Evolutionary conservation across 1,139 yeast genomes (phyloP), one percentile per base, ranked within the genome.

Genomic region (Pichia norvegensis): DNA sequence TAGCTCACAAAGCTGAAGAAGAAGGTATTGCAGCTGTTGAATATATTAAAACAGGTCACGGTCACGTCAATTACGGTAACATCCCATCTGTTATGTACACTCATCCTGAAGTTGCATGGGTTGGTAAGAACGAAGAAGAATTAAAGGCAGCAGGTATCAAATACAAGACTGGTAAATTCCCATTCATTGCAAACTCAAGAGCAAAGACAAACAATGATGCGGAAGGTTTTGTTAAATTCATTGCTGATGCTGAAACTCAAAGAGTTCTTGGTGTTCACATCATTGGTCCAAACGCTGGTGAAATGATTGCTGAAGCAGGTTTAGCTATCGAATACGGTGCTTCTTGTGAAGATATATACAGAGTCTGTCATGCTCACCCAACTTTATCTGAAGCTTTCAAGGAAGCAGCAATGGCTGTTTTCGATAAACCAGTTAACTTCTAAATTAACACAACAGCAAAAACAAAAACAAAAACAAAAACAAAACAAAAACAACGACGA

Each of bases 1-100:
- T 94, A 72, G 99, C 99, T 54, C 99, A 94, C 78, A 94, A 94
- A 77, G 99, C 99, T 52, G 99, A 94, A 74, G 99, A 94, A 69
- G 99, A 94, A 76, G 99, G 97, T 69, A 83, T 94, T 61, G 99
- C 98, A 49, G 98, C 96, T 54, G 97, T 79, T 53, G 99, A 94
- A 72, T 85, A 79, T 74, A 81, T 94, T 67, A 86, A 87, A 75
- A 70, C 70, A 57, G 98, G 98, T 54, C 86, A 85, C 66, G 99
- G 99, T 51, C 98, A 94, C 65, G 97, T 94, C 58, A 94, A 94
- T 80, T 94, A 94, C 70, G 95, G 83, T 59, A 92, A 86, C 72
- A 92, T 94, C 59, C 99, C 99, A 56, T 80, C 96, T 38, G 98
- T 94, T 57, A 90, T 92, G 97, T 92, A 92, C 77, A 82, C 97